A percentile compares a stretch with the other conserved stretches of the same genome.
These are phyloP conservation scores for Nicotiana otophora DNA, from an alignment of 257 asterid genomes.

Conservation along the genomic window DNA sequence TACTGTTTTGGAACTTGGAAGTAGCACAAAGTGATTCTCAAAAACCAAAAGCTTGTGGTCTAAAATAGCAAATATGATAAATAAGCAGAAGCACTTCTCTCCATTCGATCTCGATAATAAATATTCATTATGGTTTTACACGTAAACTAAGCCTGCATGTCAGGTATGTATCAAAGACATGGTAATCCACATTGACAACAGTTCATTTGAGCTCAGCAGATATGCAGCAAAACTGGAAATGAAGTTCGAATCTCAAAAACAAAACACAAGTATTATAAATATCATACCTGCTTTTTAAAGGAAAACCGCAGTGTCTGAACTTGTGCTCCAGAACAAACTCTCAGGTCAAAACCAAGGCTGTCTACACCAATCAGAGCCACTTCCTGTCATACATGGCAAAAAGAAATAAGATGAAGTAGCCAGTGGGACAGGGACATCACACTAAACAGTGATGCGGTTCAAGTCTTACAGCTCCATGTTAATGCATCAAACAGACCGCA, in stretches of 20 bases:
- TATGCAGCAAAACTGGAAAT: neutral
- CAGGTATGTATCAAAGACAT: neutral
- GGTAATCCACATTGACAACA: neutral
- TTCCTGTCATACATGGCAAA: constrained; percentile 50
- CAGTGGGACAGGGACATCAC: neutral
- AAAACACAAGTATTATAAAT: neutral
- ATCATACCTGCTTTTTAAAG: constrained; percentile 71
- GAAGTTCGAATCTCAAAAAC: neutral
- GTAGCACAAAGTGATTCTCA: neutral
- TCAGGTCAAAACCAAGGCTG: constrained; percentile 86
- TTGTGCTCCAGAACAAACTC: constrained; percentile 89
- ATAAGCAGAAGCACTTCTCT: neutral
- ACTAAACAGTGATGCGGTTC: neutral
- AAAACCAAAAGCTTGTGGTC: neutral
- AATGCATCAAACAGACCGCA: neutral
- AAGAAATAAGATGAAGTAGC: neutral
- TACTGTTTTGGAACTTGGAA: neutral
- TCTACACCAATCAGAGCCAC: constrained; percentile 76
- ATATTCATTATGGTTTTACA: neutral
- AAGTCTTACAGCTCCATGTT: neutral
- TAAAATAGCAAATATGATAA: neutral
- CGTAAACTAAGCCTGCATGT: neutral
- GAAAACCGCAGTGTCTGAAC: constrained; percentile 87
- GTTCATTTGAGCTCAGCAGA: neutral
- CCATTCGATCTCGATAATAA: neutral